These are phyloP conservation scores for Phytopythium sindhum DNA, from an alignment of 352 stramenopile genomes.

Conservation along the genomic window DNA sequence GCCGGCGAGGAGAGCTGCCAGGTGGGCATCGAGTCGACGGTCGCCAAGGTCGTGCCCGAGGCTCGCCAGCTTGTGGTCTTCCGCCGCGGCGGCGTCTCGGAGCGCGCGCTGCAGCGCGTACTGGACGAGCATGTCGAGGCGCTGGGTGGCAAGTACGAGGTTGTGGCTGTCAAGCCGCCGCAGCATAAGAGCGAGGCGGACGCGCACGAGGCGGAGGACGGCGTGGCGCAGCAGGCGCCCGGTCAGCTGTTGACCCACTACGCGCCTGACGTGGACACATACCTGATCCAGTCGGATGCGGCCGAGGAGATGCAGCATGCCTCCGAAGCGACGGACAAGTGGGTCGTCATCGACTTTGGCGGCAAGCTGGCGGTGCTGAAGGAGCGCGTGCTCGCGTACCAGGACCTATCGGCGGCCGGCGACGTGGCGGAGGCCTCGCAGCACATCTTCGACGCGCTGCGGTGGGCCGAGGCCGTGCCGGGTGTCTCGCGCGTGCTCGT, in stretches of 20 bases:
- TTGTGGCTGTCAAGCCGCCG: slow-evolving; percentile 52
- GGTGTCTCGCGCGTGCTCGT: slow-evolving; percentile 71
- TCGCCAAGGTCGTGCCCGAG: slow-evolving; percentile 87
- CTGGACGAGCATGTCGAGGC: slow-evolving; percentile 41
- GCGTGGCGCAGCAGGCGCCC: slow-evolving; percentile 88
- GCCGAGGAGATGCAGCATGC: slow-evolving; percentile 31
- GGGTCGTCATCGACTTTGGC: slow-evolving; percentile 84
- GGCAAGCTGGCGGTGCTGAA: slow-evolving; percentile 46
- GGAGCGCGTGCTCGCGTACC: slow-evolving; percentile 54
- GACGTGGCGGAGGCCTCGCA: slow-evolving; percentile 70
- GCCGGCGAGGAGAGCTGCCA: slow-evolving; percentile 54
- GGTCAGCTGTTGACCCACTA: slow-evolving; percentile 98
- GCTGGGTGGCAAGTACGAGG: slow-evolving; percentile 44
- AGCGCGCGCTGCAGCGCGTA: slow-evolving; percentile 56
- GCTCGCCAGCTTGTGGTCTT: slow-evolving; percentile 84
- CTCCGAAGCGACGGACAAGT: slow-evolving; percentile 34
- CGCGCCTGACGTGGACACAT: slow-evolving; percentile 93
- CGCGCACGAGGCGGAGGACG: slow-evolving; percentile 38
- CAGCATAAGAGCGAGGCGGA: slow-evolving; percentile 2
- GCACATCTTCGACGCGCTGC: slow-evolving; percentile 80
- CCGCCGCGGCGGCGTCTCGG: slow-evolving; percentile 81
- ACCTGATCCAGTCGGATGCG: slow-evolving; percentile 58
- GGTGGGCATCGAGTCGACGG: slow-evolving; percentile 94
- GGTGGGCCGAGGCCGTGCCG: slow-evolving; percentile 77
- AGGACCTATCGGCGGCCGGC: slow-evolving; percentile 71